Evolutionary conservation across 805 yeast species (phyloP).

Genomic region (Candida michaelii): DNA sequence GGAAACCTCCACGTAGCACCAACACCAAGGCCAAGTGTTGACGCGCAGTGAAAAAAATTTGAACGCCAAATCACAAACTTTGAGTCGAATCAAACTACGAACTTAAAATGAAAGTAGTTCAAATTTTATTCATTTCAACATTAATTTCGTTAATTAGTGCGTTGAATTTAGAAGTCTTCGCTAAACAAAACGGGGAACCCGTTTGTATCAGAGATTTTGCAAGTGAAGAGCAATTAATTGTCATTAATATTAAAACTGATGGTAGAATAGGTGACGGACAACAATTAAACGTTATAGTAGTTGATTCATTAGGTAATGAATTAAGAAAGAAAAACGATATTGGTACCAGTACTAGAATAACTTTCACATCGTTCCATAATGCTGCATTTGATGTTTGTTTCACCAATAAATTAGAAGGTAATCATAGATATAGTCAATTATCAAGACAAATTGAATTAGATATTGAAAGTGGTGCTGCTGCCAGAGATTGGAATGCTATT

Average conservation of each 20-base stretch:
- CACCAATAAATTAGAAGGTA: conserved; percentile 53
- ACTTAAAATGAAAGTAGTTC: conserved; percentile 8
- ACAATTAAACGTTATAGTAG: conserved; percentile 60
- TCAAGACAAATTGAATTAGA: conserved; percentile 82
- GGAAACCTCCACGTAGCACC: neutral
- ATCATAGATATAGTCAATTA: conserved; percentile 37
- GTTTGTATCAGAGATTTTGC: conserved; percentile 93
- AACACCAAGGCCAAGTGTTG: conserved; percentile 1
- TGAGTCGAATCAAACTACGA: conserved; percentile 1
- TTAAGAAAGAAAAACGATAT: conserved; percentile 73
- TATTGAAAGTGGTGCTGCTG: conserved; percentile 93
- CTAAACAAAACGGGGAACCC: conserved; percentile 50
- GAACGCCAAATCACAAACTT: conserved; percentile 7
- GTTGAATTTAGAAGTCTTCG: conserved; percentile 55
- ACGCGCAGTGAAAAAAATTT: conserved; percentile 15
- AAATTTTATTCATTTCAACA: conserved; percentile 13
- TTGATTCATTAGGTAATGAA: conserved; percentile 83
- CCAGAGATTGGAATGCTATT: conserved; percentile 95
- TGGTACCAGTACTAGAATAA: conserved; percentile 68
- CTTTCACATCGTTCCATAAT: conserved; percentile 80
- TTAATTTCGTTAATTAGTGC: conserved; percentile 31
- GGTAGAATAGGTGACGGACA: conserved; percentile 91
- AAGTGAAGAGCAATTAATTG: conserved; percentile 80
- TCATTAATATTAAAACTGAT: conserved; percentile 71
- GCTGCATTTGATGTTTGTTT: conserved; percentile 92